These are phyloP conservation scores for Mrakia blollopis DNA, from an alignment of 768 basidiomycete species.

Conservation along the genomic window DNA sequence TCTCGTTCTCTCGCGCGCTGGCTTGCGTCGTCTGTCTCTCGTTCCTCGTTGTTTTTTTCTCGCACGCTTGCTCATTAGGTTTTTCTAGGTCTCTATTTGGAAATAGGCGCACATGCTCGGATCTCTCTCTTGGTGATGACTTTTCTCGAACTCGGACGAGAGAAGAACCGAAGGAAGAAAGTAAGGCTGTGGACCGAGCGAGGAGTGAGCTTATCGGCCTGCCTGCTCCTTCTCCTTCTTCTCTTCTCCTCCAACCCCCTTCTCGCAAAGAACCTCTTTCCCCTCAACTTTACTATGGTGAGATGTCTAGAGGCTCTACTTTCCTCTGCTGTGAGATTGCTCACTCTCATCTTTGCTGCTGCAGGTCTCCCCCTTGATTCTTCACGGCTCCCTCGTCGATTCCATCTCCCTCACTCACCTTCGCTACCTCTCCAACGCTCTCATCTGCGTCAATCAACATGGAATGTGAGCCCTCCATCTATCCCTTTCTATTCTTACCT, in stretches of 20 bases:
- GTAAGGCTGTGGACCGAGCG: no score
- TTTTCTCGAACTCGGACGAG: background rate
- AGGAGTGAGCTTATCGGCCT: no score
- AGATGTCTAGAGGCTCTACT: background rate
- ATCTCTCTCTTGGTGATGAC: background rate
- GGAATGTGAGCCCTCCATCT: conserved; percentile 44
- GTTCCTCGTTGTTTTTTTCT: no score
- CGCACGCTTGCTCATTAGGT: no score
- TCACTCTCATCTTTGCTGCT: no score
- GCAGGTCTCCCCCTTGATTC: background rate
- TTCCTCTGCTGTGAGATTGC: no score
- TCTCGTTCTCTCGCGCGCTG: no score
- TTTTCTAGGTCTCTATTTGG: no score
- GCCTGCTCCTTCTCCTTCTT: no score
- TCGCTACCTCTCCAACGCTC: conserved; percentile 50
- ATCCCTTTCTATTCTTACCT: background rate
- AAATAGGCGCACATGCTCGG: no score
- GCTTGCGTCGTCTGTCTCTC: no score
- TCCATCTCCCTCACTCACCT: conserved; percentile 37
- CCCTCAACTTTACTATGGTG: background rate
- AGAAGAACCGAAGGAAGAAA: background rate
- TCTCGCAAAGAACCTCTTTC: background rate
- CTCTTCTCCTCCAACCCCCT: background rate
- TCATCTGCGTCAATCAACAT: conserved; percentile 53
- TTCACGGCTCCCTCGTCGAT: conserved; percentile 38